Base-by-base conservation (phyloP, 768 basidiomycete species). In the Xerocomus spinulosus region DNA sequence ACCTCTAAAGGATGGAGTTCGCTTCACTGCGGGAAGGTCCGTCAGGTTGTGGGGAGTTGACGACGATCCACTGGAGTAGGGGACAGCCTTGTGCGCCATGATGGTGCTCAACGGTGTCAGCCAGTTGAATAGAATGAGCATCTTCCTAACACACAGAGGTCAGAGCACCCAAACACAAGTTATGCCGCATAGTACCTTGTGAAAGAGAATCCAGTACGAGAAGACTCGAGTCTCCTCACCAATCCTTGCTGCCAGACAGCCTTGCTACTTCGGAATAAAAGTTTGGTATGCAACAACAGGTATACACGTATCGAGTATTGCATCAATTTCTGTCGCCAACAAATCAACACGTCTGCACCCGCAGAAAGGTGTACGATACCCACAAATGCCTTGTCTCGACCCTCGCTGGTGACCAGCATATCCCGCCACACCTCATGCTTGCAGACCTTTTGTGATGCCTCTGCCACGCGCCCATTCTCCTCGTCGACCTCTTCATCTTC, bases 351-450 rank as follows among this genome's bases (percentile, higher is more conserved):
- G 7, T 12, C 4, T 24, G 33, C 26, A 25, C 21, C 32, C 15
- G 28, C 36, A 37, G 21, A 39, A 1, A 25, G 12, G 25, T 18
- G 38, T 39, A 37, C 29, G 38, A 36, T 33, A 77, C 87, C 60
- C 69, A 92, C 89, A 61, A 92, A 84, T 24, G 82, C 80, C 70
- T 92, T 92, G 68, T 92, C 90, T 56, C 90, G 75, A 42, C 90
- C 90, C 54, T 79, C 75, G 56, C 85, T 87, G 24, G 87, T 83
- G 58, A 81, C 74, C 44, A 92, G 70, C 64, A 92, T 79, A 48
- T 91, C 90, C 53, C 82, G 74, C 87, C 85, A 90, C 7, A 92
- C 77, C 26, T 89, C 87, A 60, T 84, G 83, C 35, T 64, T 67
- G 25, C 72, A 67, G 21, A 90, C 73, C 46, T 68, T 76, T 56